A percentile compares a stretch with the other conserved stretches of the same genome.
These are phyloP conservation scores for Cymbopogon citratus DNA, from an alignment of 176 grass and related monocot species.

Conservation along the genomic window DNA sequence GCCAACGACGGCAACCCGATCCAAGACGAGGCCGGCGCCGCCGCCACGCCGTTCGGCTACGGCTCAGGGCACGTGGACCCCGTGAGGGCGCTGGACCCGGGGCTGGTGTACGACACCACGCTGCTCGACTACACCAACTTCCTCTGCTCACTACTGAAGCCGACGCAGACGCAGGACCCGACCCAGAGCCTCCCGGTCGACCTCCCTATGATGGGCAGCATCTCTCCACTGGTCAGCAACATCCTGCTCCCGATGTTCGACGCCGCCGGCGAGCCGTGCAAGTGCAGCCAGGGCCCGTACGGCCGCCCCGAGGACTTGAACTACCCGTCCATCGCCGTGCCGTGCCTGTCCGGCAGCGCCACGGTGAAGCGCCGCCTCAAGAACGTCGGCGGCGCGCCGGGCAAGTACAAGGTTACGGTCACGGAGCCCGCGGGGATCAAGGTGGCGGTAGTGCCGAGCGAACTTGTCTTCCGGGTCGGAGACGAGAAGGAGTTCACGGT, in stretches of 20 bases:
- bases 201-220: not conserved
- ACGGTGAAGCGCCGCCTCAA: slow-evolving; percentile 43
- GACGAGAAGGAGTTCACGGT: slow-evolving; percentile 66
- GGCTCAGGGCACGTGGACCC: slow-evolving; percentile 54
- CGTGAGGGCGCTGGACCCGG: slow-evolving; percentile 46
- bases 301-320: slow-evolving; percentile 49
- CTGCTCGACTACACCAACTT: slow-evolving; percentile 54
- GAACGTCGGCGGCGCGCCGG: slow-evolving; percentile 39
- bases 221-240: no score
- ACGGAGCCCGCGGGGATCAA: slow-evolving; percentile 28
- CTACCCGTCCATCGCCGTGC: slow-evolving; percentile 62
- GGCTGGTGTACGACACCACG: slow-evolving; percentile 67
- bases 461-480: slow-evolving; percentile 19
- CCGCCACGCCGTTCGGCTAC: slow-evolving; percentile 55
- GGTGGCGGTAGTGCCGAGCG: slow-evolving; percentile 38
- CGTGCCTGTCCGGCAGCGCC: slow-evolving; percentile 23
- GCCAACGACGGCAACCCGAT: slow-evolving; percentile 31
- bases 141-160: slow-evolving; percentile 36
- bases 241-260: slow-evolving; percentile 13
- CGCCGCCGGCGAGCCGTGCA: not conserved
- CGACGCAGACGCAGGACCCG: slow-evolving; percentile 17
- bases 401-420: slow-evolving; percentile 33
- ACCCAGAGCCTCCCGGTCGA: not conserved
- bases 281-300: slow-evolving; percentile 15
- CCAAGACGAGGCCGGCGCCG: slow-evolving; percentile 17